Base-by-base conservation (phyloP, 1,284 basidiomycete genomes). In the Megacollybia platyphylla region DNA sequence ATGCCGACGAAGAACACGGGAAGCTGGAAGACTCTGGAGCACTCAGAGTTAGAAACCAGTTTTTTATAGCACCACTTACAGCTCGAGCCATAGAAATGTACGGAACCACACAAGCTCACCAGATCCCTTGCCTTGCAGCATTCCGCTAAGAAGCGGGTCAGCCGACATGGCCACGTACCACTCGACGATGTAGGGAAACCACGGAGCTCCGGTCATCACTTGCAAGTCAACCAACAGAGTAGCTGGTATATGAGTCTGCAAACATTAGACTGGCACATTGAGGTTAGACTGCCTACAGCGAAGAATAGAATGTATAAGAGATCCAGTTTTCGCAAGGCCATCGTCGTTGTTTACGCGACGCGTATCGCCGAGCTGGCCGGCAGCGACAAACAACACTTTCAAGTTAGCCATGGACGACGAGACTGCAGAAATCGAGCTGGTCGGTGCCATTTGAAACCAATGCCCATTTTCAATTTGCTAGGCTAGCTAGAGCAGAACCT, bases 401-500 rank as follows among this genome's bases (percentile, higher is more conserved):
- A 15, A 15, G 15, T 15, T 15, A 15, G 15, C 15, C 31, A 85
- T 85, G 81, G 81, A 85, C 55, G 80, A 84, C 50, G 81, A 85
- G 54, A 74, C 76, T 0, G 80, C 81, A 38, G 81, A 84, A 54
- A 83, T 84, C 40, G 81, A 84, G 60, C 70, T 84, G 52, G 80
- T 82, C 58, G 46, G 66, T 36, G 8, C 11, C 39, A n/a, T 18
- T 9, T 2, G 30, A 13, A 11, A 11, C 13, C 36, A 11, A 32
- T 5, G 13, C 5, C 7, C 32, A 8, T 28, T 11, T 36, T 42
- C 41, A 15, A 49, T 40, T 24, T 17, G 20, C 20, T n/a, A 34
- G 29, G 36, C 32, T 43, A 87, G 85, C 71, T 88, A 7, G 84
- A 88, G 61, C 85, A 88, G 59, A 87, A 88, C 56, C 66, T 88